A percentile compares a stretch with the other conserved stretches of the same genome.
These are phyloP conservation scores for Tephrocybe sp. DNA, from an alignment of 768 basidiomycete species.

Conservation along the genomic window DNA sequence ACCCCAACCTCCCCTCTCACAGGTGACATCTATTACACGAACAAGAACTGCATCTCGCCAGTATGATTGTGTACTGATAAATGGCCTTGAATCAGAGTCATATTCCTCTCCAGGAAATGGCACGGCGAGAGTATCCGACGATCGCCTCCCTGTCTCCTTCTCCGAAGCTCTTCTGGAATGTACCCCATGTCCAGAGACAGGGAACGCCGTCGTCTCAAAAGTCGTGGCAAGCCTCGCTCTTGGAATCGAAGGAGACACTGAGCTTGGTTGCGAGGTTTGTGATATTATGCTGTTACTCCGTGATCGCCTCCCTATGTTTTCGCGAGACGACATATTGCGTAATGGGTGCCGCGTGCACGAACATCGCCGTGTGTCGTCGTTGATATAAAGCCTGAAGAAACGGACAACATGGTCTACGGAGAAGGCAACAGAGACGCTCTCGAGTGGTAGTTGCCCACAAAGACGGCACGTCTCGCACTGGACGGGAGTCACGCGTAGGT, in stretches of 20 bases:
- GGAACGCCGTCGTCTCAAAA: conserved; percentile 58
- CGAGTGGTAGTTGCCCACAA: conserved; percentile 66
- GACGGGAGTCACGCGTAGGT: conserved; percentile 59
- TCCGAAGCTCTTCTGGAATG: conserved; percentile 74
- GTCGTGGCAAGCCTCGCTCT: conserved; percentile 49
- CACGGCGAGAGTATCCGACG: conserved; percentile 44
- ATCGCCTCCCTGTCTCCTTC: conserved; percentile 54
- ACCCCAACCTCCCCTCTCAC: conserved; percentile 82
- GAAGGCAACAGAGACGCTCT: conserved; percentile 64
- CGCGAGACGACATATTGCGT: conserved; percentile 42
- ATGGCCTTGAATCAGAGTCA: conserved; percentile 33
- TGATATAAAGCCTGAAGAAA: conserved; percentile 61
- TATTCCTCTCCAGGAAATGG: conserved; percentile 43
- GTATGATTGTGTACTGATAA: conserved; percentile 38
- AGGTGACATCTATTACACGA: conserved; percentile 52
- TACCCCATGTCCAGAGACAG: conserved; percentile 77
- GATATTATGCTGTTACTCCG: conserved; percentile 58
- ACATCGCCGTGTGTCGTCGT: conserved; percentile 60
- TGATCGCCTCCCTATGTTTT: conserved; percentile 52
- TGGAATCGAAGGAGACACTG: conserved; percentile 44
- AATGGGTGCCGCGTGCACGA: conserved; percentile 57
- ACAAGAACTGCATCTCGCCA: conserved; percentile 61
- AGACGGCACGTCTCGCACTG: conserved; percentile 56
- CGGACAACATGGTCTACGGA: conserved; percentile 63
- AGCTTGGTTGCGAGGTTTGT: conserved; percentile 35